Percentiles rank a stretch among this genome's conserved stretches.
Conservation (phyloP, 2,329 filamentous ascomycete species). For the Fusarium tanahbumbuense region DNA sequence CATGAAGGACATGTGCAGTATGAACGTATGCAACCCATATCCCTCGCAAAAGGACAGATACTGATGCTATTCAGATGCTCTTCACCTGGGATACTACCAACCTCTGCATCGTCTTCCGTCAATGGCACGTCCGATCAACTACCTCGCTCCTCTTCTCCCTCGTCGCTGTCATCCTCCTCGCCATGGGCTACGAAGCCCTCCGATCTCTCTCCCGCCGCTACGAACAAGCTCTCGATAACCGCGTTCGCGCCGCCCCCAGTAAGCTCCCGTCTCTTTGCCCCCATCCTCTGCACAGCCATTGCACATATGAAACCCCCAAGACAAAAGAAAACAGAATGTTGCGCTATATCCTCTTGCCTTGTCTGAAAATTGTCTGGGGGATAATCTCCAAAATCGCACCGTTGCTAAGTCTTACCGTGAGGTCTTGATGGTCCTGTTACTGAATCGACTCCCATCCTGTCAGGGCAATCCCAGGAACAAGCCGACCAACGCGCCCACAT, state of each 20-base stretch:
- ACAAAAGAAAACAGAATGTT: slow-evolving; percentile 26
- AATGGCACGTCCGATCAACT: slow-evolving; percentile 86
- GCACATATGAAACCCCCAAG: slow-evolving; percentile 17
- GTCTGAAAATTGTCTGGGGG: slow-evolving; percentile 26
- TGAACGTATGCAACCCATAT: slow-evolving; percentile 75
- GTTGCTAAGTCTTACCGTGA: slow-evolving; percentile 49
- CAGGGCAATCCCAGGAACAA: slow-evolving; percentile 77
- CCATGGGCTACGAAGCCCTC: slow-evolving; percentile 92
- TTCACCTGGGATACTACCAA: slow-evolving; percentile 96
- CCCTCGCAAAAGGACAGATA: neutral
- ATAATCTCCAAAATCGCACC: slow-evolving; percentile 27
- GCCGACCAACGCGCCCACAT: slow-evolving; percentile 77
- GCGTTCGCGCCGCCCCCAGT: slow-evolving; percentile 64
- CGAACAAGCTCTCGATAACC: slow-evolving; percentile 68
- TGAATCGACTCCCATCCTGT: slow-evolving; percentile 72
- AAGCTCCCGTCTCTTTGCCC: slow-evolving; percentile 48
- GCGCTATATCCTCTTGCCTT: slow-evolving; percentile 24
- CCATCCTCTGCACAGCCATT: slow-evolving; percentile 11
- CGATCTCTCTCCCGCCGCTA: slow-evolving; percentile 82
- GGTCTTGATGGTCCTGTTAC: slow-evolving; percentile 59
- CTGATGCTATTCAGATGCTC: slow-evolving; percentile 78
- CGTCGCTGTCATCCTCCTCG: slow-evolving; percentile 81
- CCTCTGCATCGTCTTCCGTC: slow-evolving; percentile 94
- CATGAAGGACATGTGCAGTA: slow-evolving; percentile 80
- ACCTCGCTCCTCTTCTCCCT: slow-evolving; percentile 84